Conservation (phyloP, 2,329 filamentous ascomycete genomes). For the Chaetomiaceae sp. region DNA sequence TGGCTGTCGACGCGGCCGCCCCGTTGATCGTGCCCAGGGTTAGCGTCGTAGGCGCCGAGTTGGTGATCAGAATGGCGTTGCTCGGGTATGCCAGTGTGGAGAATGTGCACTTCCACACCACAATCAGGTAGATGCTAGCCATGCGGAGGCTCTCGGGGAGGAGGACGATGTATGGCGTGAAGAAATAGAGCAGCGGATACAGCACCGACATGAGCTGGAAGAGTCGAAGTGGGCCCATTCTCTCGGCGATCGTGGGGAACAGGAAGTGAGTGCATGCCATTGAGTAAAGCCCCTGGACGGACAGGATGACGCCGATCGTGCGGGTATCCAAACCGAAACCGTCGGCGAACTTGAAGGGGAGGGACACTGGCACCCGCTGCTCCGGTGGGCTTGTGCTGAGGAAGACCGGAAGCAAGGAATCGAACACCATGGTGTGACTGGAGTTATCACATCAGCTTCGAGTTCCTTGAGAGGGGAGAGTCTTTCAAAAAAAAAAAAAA, state of each 20-base stretch:
- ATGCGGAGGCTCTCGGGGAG: slow-evolving; percentile 68
- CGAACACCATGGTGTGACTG: slow-evolving; percentile 95
- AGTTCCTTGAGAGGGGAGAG: too few relatives aligned
- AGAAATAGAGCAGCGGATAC: slow-evolving; percentile 84
- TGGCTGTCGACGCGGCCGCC: slow-evolving; percentile 84
- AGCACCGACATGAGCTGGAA: slow-evolving; percentile 76
- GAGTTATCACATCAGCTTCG: too few relatives aligned
- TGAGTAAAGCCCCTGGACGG: slow-evolving; percentile 83
- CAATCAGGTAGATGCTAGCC: slow-evolving; percentile 67
- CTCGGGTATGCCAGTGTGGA: slow-evolving; percentile 88
- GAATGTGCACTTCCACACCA: slow-evolving; percentile 91
- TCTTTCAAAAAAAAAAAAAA: too few relatives aligned
- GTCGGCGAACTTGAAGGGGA: slow-evolving; percentile 85
- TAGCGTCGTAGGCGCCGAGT: slow-evolving; percentile 76
- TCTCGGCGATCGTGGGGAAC: slow-evolving; percentile 71
- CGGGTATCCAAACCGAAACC: slow-evolving; percentile 81
- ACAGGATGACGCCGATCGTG: slow-evolving; percentile 81
- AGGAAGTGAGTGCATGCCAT: slow-evolving; percentile 80
- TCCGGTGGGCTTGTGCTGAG: slow-evolving; percentile 62
- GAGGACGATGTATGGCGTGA: slow-evolving; percentile 83
- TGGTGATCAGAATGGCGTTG: slow-evolving; percentile 82
- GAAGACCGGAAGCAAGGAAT: slow-evolving; percentile 89
- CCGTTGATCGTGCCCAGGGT: slow-evolving; percentile 92
- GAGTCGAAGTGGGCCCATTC: slow-evolving; percentile 71
- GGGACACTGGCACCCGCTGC: slow-evolving; percentile 45